Evolutionary conservation across 345 rosid genomes (phyloP), one percentile per base, ranked within the genome.

Genomic region (Citrus mangshanensis): DNA sequence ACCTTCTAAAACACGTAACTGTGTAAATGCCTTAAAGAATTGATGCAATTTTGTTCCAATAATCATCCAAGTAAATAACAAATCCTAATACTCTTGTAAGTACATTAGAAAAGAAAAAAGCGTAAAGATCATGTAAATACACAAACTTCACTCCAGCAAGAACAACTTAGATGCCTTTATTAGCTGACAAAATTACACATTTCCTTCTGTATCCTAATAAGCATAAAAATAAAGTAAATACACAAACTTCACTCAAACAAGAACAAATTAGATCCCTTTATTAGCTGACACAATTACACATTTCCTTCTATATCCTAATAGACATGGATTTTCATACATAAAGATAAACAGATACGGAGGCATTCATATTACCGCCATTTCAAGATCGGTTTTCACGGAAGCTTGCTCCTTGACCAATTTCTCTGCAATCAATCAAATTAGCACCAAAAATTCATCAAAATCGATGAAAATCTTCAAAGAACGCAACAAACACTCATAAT

Each of bases 361-460:
- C 65, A 75, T 16, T 32, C 64, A 22, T 27, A 77, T 55, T 89
- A 96, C 97, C 93, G 97, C 97, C 91, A 93, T 72, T 76, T 94
- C 99, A 56, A 96, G 93, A 77, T 92, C 95, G 4, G 91, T 85
- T 82, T 89, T 93, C 84, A 89, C 91, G 3, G 99, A 83, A 40
- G 95, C 97, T 80, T 96, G 99, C 78, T 94, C 98, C 78, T 94
- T 93, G 81, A 94, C 91, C 89, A 94, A 68, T 79, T 93, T 94
- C 83, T 93, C 99, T 96, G 84, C 60, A 79, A 78, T 74, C 77
- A 79, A 84, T 73, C 70, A 38, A 38, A 85, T 63, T 72, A 80
- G 81, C 55, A 59, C n/a, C 72, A 65, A 27, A 27, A 79, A 84
- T 21, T 81, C 82, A 83, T 78, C 73, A 79, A 8, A 63, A 75